phyloP scores from a whole-genome alignment of 257 asterid species.

The Solanum chiquidenum region DNA sequence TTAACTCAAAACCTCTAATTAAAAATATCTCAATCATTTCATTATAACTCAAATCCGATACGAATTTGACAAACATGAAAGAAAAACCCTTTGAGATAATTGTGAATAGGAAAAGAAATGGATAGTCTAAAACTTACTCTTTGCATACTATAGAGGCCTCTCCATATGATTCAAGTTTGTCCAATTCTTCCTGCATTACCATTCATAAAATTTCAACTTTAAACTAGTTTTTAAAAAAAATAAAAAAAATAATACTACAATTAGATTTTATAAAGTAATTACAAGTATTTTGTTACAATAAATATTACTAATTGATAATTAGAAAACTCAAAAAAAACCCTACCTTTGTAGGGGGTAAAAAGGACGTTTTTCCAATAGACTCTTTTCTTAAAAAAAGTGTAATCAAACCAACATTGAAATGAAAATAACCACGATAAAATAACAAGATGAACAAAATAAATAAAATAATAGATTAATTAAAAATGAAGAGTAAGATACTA shows the following conservation, averaged over 20 bases:
- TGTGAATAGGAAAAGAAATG: not conserved
- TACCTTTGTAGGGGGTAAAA: not conserved
- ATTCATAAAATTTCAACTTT: not conserved
- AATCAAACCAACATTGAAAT: not conserved
- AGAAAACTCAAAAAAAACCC: too few relatives aligned
- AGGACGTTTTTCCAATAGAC: not conserved
- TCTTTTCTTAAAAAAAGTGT: not conserved
- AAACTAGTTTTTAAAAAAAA: not conserved
- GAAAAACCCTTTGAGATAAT: not conserved
- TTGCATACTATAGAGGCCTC: constrained; percentile 62
- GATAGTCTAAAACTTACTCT: constrained; percentile 30
- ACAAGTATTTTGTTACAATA: too few relatives aligned
- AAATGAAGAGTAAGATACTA: not conserved
- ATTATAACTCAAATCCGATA: too few relatives aligned
- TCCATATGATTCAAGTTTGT: constrained; percentile 57
- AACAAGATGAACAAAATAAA: not conserved
- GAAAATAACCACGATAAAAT: not conserved
- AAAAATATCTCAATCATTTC: not conserved
- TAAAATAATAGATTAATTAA: not conserved
- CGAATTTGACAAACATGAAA: not conserved
- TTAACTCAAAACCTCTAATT: not conserved
- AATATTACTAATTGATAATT: too few relatives aligned
- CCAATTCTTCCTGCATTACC: constrained; percentile 54
- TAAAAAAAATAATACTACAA: too few relatives aligned
- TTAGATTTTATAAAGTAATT: too few relatives aligned